Base-by-base conservation (phyloP, 768 basidiomycete genomes). In the Podaxis sp. region DNA sequence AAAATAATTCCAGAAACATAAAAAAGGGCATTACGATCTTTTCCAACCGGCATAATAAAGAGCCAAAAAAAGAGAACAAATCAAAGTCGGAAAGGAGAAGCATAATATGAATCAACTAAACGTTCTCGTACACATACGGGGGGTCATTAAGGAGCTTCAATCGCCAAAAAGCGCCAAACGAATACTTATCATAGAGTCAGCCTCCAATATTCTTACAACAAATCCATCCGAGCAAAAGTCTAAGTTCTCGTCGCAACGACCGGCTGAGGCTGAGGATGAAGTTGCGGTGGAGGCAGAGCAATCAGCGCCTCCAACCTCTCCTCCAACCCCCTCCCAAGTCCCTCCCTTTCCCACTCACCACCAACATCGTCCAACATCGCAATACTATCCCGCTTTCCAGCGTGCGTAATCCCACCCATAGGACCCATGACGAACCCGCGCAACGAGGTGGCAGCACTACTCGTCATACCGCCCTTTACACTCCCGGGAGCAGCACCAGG, bases 321-420 rank as follows among this genome's bases (percentile, higher is more conserved):
- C 74, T 92, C 94, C 54, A 96, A 73, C 0, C 94, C 93, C 63
- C 77, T 83, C 0, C 94, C 93, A 26, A 96, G 72, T 0, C 93
- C 93, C 67, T 93, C 90, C 1, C 93, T 77, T 66, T 92, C 90
- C 93, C 92, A 96, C 74, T 95, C 94, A 0, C 93, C 92, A 8
- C 92, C 91, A 0, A 83, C 75, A 51, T 89, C 88, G 67, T 88
- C 88, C 52, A 85, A 67, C 66, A 87, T 62, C 7, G 75, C 77
- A 39, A 80, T 72, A 22, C 76, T 79, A 63, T 79, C 82, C 57
- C 74, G 48, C 57, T 70, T 70, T 6, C 68, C 68, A 7, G 67
- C 59, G 17, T 74, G 70, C 1, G 68, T 67, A 2, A 69, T n/a
- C 24, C 74, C 80, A 49, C 73, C 71, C n/a, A 52, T 55, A 2